Evolutionary conservation across 2,329 filamentous ascomycete genomes (phyloP), one percentile per base, ranked within the genome.

Genomic region (Phyllosticta paracitricarpa): DNA sequence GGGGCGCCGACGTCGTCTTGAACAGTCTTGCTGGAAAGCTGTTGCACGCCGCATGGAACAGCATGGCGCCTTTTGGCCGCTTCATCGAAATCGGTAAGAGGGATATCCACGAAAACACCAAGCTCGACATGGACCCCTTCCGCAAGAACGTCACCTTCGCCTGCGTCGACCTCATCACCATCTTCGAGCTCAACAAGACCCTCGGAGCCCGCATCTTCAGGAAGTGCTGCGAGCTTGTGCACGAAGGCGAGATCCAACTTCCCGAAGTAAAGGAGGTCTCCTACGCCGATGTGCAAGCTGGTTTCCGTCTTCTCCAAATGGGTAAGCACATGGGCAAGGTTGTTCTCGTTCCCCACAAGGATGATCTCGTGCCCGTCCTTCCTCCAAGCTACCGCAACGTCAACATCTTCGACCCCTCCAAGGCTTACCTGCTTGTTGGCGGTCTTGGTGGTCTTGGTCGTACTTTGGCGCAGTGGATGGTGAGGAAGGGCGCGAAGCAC

Each of bases 11-110:
- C 62, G 69, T 76, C 4, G 63, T 73, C 4, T 63, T 75, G 58
- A 75, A 71, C 63, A 62, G 54, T 17, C n/a, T 64, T 1, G 57
- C 66, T 7, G 66, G 65, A 2, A 65, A 70, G 24, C 24, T 64
- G 4, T 59, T 71, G 14, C 63, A 63, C 2, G 71, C 74, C 0
- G 77, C 75, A 0, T 81, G 76, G 77, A 63, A 71, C 8, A 79
- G 77, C 54, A 68, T 82, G 2, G 77, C 79, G 1, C 51, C 65
- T 9, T 70, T 68, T 40, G 70, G 69, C 17, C 62, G 65, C 22
- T 65, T 69, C 12, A 25, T 69, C 4, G 65, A 69, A 6, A 66
- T 69, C 25, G 68, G 68, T 17, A 65, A 65, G 51, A 48, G 54
- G 4, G 67, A 68, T 25, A 35, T 55, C 9, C 28, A 12, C 19